A percentile compares a stretch with the other conserved stretches of the same genome.
Conservation (phyloP, 441 rosid genomes). For the Populus hybrid region DNA sequence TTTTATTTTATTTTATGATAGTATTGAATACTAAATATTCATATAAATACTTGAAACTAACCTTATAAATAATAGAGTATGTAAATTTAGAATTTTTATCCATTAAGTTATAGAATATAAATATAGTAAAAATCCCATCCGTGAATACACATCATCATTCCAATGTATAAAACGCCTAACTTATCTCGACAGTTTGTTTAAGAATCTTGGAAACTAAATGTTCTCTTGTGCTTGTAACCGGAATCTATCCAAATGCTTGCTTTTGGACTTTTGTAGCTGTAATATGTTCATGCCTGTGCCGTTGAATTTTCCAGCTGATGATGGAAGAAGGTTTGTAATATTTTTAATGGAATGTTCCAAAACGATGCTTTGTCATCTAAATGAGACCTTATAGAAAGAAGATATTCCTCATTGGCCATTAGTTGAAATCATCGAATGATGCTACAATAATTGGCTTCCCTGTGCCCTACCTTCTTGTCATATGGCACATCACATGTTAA, state of each 20-base stretch:
- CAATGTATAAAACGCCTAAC: background rate
- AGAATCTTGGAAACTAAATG: background rate
- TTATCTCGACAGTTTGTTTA: background rate
- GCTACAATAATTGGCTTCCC: background rate
- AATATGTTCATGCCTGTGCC: background rate
- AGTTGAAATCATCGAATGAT: conserved; percentile 5
- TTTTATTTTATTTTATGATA: too few relatives aligned
- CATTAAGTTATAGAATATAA: too few relatives aligned
- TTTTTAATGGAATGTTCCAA: background rate
- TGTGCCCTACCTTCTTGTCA: background rate
- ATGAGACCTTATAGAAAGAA: background rate
- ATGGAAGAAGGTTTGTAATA: background rate
- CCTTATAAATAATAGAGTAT: background rate
- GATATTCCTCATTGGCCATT: background rate
- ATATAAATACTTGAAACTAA: background rate
- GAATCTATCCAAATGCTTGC: conserved; percentile 12
- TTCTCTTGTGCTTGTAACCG: background rate
- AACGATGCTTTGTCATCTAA: background rate
- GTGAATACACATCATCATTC: background rate
- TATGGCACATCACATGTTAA: conserved; percentile 1
- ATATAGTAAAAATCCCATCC: background rate
- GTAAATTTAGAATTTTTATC: too few relatives aligned
- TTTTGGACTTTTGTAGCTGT: conserved; percentile 17
- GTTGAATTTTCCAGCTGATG: conserved; percentile 14
- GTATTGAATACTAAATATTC: too few relatives aligned